Conservation (phyloP, 2,329 filamentous ascomycete species). For the Zelopaecilomyces penicillatus region DNA sequence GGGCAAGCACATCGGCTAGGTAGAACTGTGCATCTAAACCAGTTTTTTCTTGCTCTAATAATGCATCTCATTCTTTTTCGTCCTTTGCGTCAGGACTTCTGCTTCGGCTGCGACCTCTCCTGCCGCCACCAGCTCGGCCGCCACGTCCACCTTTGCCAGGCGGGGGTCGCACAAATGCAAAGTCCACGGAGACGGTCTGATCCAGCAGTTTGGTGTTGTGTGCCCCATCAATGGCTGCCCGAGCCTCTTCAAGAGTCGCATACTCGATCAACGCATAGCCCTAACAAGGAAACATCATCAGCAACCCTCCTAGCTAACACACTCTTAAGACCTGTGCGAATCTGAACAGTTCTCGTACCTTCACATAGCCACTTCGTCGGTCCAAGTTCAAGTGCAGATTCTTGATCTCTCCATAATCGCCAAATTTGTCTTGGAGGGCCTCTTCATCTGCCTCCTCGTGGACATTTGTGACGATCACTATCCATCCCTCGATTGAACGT, state of each 20-base stretch:
- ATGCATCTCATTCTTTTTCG: not conserved
- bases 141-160: constrained; percentile 40
- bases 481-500: constrained; percentile 84
- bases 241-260: constrained; percentile 67
- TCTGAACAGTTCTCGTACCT: constrained; percentile 41
- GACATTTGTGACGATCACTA: constrained; percentile 77
- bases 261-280: constrained; percentile 84
- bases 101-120: constrained; percentile 41
- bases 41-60: not conserved
- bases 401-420: constrained; percentile 79
- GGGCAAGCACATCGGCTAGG: constrained; percentile 8
- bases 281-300: constrained; percentile 31
- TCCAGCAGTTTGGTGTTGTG: constrained; percentile 70
- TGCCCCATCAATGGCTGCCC: constrained; percentile 74
- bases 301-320: not conserved
- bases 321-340: no score
- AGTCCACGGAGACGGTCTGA: constrained; percentile 73
- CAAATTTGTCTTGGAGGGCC: constrained; percentile 71
- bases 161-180: constrained; percentile 75
- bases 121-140: constrained; percentile 29
- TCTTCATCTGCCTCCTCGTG: constrained; percentile 84
- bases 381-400: constrained; percentile 80
- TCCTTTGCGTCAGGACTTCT: constrained; percentile 36
- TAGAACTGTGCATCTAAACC: not conserved
- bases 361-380: constrained; percentile 75